These are phyloP conservation scores for Ustilago xerochloae DNA, from an alignment of 1,284 basidiomycete genomes.

Conservation along the genomic window DNA sequence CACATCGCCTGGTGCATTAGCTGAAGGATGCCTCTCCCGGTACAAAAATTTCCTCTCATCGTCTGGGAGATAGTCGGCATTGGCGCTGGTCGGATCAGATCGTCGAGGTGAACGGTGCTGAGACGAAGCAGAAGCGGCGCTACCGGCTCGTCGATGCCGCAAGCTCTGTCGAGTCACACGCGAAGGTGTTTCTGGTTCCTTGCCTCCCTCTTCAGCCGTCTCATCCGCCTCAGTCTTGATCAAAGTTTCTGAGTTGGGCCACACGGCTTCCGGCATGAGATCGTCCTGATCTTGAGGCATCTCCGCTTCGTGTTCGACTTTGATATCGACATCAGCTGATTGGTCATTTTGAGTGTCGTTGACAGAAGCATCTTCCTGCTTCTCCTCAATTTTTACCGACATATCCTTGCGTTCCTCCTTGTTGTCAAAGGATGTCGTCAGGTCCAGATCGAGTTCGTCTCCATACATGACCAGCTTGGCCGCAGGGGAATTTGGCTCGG, in stretches of 20 bases:
- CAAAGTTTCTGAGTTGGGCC: not conserved
- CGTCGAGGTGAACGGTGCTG: conserved; percentile 40
- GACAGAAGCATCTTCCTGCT: not conserved
- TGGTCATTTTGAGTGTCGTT: not conserved
- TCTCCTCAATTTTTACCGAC: not conserved
- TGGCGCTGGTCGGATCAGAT: conserved; percentile 26
- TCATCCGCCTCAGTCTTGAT: not conserved
- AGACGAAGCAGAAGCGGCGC: conserved; percentile 22
- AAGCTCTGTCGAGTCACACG: conserved; percentile 12
- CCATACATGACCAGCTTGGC: conserved; percentile 21
- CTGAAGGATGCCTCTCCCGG: conserved; percentile 22
- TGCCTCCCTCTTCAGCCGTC: not conserved
- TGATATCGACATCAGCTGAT: not conserved
- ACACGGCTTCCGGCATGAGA: not conserved
- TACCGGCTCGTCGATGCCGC: conserved; percentile 17
- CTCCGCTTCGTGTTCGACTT: not conserved
- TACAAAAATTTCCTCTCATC: conserved; percentile 28
- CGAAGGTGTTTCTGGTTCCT: conserved; percentile 10
- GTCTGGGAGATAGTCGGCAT: conserved; percentile 43
- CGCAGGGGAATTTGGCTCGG: conserved; percentile 33
- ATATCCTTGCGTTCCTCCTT: not conserved
- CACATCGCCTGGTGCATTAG: conserved; percentile 4
- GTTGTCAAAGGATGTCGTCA: conserved; percentile 2
- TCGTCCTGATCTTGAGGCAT: not conserved
- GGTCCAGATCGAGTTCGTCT: conserved; percentile 16